These are phyloP conservation scores for Aspergillaceae sp. DNA, from an alignment of 2,329 filamentous ascomycete species.

Conservation along the genomic window DNA sequence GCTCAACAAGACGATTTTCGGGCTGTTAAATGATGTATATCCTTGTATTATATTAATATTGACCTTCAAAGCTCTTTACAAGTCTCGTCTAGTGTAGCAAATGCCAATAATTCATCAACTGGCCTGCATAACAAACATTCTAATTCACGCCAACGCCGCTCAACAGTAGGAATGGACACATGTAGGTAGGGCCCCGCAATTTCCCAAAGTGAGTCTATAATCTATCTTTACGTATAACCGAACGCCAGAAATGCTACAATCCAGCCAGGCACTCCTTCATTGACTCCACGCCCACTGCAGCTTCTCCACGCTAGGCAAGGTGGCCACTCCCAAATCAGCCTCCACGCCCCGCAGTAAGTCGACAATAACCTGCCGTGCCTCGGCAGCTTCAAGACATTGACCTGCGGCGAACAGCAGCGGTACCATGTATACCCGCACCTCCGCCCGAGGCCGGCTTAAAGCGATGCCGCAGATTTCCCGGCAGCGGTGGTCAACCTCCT, in stretches of 20 bases:
- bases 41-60: too few relatives aligned
- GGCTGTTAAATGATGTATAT: too few relatives aligned
- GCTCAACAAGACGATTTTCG: too few relatives aligned
- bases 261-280: neutral
- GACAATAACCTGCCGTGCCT: slow-evolving; percentile 47
- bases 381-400: slow-evolving; percentile 45
- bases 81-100: too few relatives aligned
- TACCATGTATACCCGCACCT: slow-evolving; percentile 49
- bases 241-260: neutral
- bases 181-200: too few relatives aligned
- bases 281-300: slow-evolving; percentile 30
- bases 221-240: too few relatives aligned
- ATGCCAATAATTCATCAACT: too few relatives aligned
- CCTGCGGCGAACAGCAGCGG: slow-evolving; percentile 54
- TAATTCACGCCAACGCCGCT: too few relatives aligned
- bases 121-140: too few relatives aligned
- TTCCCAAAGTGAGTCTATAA: too few relatives aligned
- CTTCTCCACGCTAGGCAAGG: slow-evolving; percentile 46
- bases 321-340: slow-evolving; percentile 52
- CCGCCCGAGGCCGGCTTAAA: slow-evolving; percentile 46
- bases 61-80: too few relatives aligned
- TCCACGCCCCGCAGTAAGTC: slow-evolving; percentile 51
- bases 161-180: too few relatives aligned
- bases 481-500: slow-evolving; percentile 48
- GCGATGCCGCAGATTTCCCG: slow-evolving; percentile 53